These are phyloP conservation scores for Isabelozyma gotoi DNA, from an alignment of 805 yeast species.

Conservation along the genomic window DNA sequence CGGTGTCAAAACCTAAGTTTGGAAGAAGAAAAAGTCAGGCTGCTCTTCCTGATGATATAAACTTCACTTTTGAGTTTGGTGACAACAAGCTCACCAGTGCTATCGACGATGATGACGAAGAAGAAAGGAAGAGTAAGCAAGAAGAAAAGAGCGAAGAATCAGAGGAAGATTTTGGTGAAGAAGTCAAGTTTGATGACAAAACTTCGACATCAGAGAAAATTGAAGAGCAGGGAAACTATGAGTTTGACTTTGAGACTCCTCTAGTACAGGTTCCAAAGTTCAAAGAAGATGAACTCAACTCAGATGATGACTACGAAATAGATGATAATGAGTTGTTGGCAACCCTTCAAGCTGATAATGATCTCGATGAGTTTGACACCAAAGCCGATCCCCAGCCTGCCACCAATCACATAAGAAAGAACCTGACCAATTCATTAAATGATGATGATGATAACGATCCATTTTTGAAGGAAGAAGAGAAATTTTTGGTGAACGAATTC, in stretches of 20 bases:
- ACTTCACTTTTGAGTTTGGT: slow-evolving; percentile 43
- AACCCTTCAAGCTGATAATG: slow-evolving; percentile 47
- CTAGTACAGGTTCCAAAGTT: slow-evolving; percentile 51
- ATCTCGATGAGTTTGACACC: slow-evolving; percentile 34
- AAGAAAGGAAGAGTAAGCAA: slow-evolving; percentile 5
- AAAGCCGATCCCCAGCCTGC: slow-evolving; percentile 5
- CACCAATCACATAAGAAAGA: slow-evolving; percentile 15
- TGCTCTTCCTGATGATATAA: slow-evolving; percentile 43
- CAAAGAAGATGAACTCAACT: slow-evolving; percentile 46
- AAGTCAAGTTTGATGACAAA: slow-evolving; percentile 7
- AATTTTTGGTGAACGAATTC: slow-evolving; percentile 44
- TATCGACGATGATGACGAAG: slow-evolving; percentile 14
- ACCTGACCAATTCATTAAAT: slow-evolving; percentile 31
- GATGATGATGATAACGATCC: slow-evolving; percentile 36
- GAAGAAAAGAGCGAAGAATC: slow-evolving; percentile 4
- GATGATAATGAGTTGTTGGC: slow-evolving; percentile 49
- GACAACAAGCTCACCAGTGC: slow-evolving; percentile 18
- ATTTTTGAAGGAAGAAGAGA: slow-evolving; percentile 44
- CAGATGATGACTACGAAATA: slow-evolving; percentile 67
- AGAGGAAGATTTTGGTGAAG: slow-evolving; percentile 18
- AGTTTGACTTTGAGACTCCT: slow-evolving; percentile 30
- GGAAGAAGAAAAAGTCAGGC: slow-evolving; percentile 38
- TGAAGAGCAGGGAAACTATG: slow-evolving; percentile 18
- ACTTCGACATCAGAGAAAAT: slow-evolving; percentile 7
- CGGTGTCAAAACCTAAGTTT: slow-evolving; percentile 20